Conservation (phyloP, 2,329 filamentous ascomycete species). For the Zasmidium angulare region DNA sequence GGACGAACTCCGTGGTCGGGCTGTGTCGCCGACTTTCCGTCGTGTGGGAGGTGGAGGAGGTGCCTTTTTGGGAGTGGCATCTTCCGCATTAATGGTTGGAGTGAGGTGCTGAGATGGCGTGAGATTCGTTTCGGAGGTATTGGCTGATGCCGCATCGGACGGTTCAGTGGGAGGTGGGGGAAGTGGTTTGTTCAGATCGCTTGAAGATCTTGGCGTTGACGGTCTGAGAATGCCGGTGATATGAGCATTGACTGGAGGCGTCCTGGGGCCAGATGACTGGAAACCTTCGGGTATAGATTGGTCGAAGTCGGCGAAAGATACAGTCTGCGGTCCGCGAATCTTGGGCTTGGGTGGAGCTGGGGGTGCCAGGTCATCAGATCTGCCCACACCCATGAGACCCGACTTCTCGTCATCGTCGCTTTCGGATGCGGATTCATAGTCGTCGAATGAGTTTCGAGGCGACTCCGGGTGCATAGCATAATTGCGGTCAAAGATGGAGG, state of each 20-base stretch:
- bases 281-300: slow-evolving; percentile 29
- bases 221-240: slow-evolving; percentile 26
- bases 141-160: not conserved
- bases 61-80: slow-evolving; percentile 33
- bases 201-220: slow-evolving; percentile 39
- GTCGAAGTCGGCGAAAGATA: slow-evolving; percentile 36
- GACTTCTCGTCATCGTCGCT: slow-evolving; percentile 47
- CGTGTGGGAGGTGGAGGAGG: slow-evolving; percentile 49
- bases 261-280: slow-evolving; percentile 16
- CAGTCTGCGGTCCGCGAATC: slow-evolving; percentile 56
- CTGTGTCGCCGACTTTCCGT: slow-evolving; percentile 35
- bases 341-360: slow-evolving; percentile 72
- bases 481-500: slow-evolving; percentile 55
- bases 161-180: slow-evolving; percentile 33
- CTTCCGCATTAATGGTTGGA: not conserved
- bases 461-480: slow-evolving; percentile 48
- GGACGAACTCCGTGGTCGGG: slow-evolving; percentile 27
- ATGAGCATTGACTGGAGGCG: slow-evolving; percentile 20
- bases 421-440: slow-evolving; percentile 34
- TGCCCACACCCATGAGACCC: slow-evolving; percentile 43
- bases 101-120: slow-evolving; percentile 7
- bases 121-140: not conserved
- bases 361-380: slow-evolving; percentile 47
- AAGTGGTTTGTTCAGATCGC: slow-evolving; percentile 63
- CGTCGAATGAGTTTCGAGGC: slow-evolving; percentile 57